phyloP scores from a whole-genome alignment of 176 grass and related monocot genomes.

The Carex cristatella region DNA sequence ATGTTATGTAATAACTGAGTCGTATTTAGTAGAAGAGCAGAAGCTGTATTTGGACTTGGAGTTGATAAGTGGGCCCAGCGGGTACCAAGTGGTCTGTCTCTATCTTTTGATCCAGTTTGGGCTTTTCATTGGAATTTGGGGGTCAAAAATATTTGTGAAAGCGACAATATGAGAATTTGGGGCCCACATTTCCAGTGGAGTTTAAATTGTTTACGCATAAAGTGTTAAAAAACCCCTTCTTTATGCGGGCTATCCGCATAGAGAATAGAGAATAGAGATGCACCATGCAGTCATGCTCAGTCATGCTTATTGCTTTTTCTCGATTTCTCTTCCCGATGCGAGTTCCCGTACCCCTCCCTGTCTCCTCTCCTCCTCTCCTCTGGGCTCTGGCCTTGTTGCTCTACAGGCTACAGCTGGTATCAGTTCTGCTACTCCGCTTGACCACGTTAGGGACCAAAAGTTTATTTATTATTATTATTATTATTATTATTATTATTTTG shows the following conservation, averaged over 20 bases:
- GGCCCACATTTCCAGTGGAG: background rate
- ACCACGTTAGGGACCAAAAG: slow-evolving; percentile 9
- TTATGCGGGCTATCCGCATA: background rate
- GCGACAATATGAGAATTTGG: background rate
- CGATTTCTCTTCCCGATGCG: background rate
- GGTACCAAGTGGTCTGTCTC: background rate
- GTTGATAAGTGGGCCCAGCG: background rate
- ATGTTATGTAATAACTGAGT: background rate
- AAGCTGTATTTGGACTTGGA: background rate
- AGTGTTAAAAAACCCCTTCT: background rate
- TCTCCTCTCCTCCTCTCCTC: background rate
- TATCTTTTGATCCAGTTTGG: background rate
- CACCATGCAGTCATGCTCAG: background rate
- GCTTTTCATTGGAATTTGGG: slow-evolving; percentile 2
- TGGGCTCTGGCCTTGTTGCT: background rate
- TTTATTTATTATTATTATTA: too few species aligned
- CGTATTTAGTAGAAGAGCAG: background rate
- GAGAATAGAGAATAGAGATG: slow-evolving; percentile 8
- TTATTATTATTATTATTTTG: too few species aligned
- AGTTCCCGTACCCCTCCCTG: background rate
- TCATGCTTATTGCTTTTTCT: background rate
- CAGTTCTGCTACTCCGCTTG: background rate
- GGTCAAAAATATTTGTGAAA: slow-evolving; percentile 3
- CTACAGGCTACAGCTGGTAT: slow-evolving; percentile 13
- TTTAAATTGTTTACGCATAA: background rate